Conservation (phyloP, 2,329 filamentous ascomycete genomes). For the Trichoderma sp. region DNA sequence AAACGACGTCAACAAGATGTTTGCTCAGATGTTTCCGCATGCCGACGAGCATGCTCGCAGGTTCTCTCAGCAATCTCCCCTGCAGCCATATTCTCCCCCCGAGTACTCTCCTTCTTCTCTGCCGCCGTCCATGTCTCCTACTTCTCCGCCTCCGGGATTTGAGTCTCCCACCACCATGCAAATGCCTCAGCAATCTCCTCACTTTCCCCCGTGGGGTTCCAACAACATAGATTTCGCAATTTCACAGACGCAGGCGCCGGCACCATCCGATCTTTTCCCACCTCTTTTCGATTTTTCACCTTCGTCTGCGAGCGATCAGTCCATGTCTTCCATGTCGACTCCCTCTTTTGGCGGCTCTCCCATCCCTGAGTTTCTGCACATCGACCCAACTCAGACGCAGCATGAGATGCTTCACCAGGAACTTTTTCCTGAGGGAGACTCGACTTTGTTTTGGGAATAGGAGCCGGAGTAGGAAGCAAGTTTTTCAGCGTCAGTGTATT, state of each 20-base stretch:
- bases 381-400: not conserved
- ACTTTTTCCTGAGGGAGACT: not conserved
- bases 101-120: not conserved
- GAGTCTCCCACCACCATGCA: not conserved
- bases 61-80: conserved; percentile 6
- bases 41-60: not conserved
- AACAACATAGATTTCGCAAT: not conserved
- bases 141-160: not conserved
- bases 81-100: not conserved
- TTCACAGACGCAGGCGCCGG: not conserved
- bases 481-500: not conserved
- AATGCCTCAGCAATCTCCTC: not conserved
- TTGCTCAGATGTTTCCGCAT: not conserved
- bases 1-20: not conserved
- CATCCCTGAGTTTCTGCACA: not conserved
- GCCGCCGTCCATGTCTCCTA: not conserved
- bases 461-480: not conserved
- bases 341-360: not conserved
- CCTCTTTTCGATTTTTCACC: not conserved
- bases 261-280: not conserved
- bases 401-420: not conserved
- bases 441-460: not conserved
- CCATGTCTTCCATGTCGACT: not conserved
- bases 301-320: not conserved
- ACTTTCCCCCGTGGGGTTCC: not conserved